Base-by-base conservation (phyloP, 352 stramenopile species). In the Phytophthora agathidicida region DNA sequence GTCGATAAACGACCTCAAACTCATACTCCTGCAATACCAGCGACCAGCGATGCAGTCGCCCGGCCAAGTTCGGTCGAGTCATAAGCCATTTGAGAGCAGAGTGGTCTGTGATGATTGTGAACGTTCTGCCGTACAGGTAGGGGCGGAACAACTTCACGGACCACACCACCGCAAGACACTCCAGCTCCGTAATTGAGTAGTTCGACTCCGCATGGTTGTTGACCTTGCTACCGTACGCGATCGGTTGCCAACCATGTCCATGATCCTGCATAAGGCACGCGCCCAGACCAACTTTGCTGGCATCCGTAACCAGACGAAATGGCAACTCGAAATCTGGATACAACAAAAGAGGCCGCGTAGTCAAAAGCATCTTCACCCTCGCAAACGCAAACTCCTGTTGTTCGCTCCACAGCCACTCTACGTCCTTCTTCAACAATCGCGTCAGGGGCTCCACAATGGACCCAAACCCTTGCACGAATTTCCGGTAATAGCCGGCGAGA, bases 251-350 rank as follows among this genome's bases (percentile, higher is more conserved):
- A 2, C 50, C 51, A 0, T 17, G 8, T 3, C 49, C 52, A 0
- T 46, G 26, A 23, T 65, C 51, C 20, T 73, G 57, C 44, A 68
- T 68, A 8, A 73, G 35, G 5, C 46, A 45, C 0, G 63, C 52
- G 3, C 63, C 63, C 0, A 64, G 8, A 0, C 54, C 57, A 0
- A 54, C 28, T 16, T 32, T 11, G 16, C 53, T 70, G 0, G 57
- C 68, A 32, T 77, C 68, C 7, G 57, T 71, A 3, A 47, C 55
- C 32, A 68, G 13, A 7, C 66, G 37, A 28, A 77, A 77, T 1
- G 51, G 46, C 2, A 38, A 26, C 14, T 13, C 37, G 43, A 68
- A 75, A 30, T 71, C 55, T 2, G 60, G 58, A 26, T 70, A 70
- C 9, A 2, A 9, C 0, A 73, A 27, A 8, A 73, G 23, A 16